Evolutionary conservation across 2,329 filamentous ascomycete species (phyloP), one percentile per base, ranked within the genome.

Genomic region (Magnaporthiopsis incrustans): DNA sequence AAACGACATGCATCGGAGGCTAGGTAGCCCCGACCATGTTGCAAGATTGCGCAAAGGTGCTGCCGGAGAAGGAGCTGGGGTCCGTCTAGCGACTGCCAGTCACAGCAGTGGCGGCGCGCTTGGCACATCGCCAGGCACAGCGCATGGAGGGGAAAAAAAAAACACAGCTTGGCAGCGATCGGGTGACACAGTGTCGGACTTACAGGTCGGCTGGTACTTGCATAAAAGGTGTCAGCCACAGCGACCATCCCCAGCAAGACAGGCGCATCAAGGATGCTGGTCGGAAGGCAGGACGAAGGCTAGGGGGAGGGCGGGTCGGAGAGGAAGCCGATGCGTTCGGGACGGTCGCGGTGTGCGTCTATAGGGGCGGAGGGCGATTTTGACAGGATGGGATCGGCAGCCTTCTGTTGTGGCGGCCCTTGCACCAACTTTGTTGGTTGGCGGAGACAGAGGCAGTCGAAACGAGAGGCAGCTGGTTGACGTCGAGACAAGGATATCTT

Each of bases 161-260:
- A n/a, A 3, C 44, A 53, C 44, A 25, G 44, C 44, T 11, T 25
- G 44, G n/a, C 44, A 25, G 44, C 44, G 44, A 53, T 53, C 44
- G 44, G 44, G 44, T 53, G 44, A 53, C 44, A 53, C 44, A 53
- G 44, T 53, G 44, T 53, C 44, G 44, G n/a, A 53, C 72, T 72
- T 71, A 73, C 72, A 70, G 67, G 66, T 66, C 69, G 62, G 68
- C 66, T 69, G 65, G 66, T 66, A 66, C 67, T 68, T 67, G 69
- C 71, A 73, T 72, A 71, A 67, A 60, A 61, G 65, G 63, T 65
- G 58, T 59, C 62, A 65, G 65, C 61, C 66, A 64, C 65, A 63
- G 44, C 32, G 57, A 32, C 61, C 65, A 53, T 53, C 44, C 56
- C 62, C 63, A 58, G 27, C 59, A 60, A 60, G 59, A 38, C 50